These are phyloP conservation scores for Aciculosporium take DNA, from an alignment of 2,329 filamentous ascomycete species.

Conservation along the genomic window DNA sequence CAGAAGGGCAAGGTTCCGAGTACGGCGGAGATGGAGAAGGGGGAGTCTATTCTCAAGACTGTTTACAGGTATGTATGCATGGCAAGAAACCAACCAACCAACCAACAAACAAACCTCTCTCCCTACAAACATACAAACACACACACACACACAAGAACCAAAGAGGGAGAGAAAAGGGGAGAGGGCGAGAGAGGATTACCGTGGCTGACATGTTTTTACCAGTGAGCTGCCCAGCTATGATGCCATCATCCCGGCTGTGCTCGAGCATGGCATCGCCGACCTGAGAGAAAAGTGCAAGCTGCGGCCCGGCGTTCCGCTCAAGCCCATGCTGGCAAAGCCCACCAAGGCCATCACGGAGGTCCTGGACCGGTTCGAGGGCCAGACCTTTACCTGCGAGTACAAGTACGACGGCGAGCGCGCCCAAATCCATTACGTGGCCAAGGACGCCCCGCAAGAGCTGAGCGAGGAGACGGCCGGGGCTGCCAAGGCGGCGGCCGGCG, in stretches of 20 bases:
- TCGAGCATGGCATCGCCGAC: slow-evolving; percentile 73
- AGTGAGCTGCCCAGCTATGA: slow-evolving; percentile 88
- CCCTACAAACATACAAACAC: too few relatives aligned
- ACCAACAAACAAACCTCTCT: too few relatives aligned
- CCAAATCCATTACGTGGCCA: slow-evolving; percentile 95
- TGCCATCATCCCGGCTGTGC: slow-evolving; percentile 79
- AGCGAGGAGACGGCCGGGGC: slow-evolving; percentile 44
- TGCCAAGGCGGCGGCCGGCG: slow-evolving; percentile 51
- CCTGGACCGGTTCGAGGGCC: slow-evolving; percentile 86
- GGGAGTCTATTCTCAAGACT: slow-evolving; percentile 73
- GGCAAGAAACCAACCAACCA: too few relatives aligned
- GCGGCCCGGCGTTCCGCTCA: slow-evolving; percentile 83
- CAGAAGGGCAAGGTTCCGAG: slow-evolving; percentile 55
- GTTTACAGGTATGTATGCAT: slow-evolving; percentile 67
- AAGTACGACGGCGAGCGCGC: slow-evolving; percentile 97
- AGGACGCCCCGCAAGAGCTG: slow-evolving; percentile 58
- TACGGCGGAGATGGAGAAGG: slow-evolving; percentile 64
- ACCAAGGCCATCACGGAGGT: slow-evolving; percentile 98
- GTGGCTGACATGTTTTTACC: background rate
- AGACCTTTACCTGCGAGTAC: slow-evolving; percentile 95
- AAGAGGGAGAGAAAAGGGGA: background rate
- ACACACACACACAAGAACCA: background rate
- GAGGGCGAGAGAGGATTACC: background rate
- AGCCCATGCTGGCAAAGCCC: slow-evolving; percentile 96
- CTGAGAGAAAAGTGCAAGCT: slow-evolving; percentile 78